Evolutionary conservation across 2,329 filamentous ascomycete genomes (phyloP).

Genomic region (Penicillium thymicola): DNA sequence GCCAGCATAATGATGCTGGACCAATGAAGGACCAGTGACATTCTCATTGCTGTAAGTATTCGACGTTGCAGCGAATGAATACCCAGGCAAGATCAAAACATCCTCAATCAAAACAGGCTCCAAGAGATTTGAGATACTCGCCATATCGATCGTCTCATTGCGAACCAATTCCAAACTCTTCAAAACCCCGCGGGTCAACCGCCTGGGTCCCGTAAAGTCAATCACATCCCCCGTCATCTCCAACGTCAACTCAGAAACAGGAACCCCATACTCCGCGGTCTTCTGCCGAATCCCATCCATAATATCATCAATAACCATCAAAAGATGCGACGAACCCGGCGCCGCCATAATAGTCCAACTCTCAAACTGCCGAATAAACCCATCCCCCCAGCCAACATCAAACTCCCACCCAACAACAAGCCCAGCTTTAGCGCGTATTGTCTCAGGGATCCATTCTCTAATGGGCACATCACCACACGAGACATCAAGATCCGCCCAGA

Average conservation of each 20-base stretch:
- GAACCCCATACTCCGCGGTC: not conserved
- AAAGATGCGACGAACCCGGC: slow-evolving; percentile 1
- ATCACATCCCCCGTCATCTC: slow-evolving; percentile 3
- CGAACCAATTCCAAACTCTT: slow-evolving; percentile 1
- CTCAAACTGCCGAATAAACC: slow-evolving; percentile 5
- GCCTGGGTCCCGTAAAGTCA: slow-evolving; percentile 8
- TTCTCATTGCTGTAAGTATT: slow-evolving; percentile 1
- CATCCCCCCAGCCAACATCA: slow-evolving; percentile 3
- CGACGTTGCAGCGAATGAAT: slow-evolving; percentile 1
- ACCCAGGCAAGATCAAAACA: slow-evolving; percentile 10
- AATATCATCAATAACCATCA: slow-evolving; percentile 11
- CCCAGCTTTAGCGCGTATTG: not conserved
- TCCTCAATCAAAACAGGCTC: slow-evolving; percentile 4
- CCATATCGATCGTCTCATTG: not conserved
- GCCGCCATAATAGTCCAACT: slow-evolving; percentile 10
- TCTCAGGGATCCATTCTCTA: not conserved
- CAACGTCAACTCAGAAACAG: not conserved
- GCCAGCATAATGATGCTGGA: slow-evolving; percentile 10
- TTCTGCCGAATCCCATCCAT: not conserved
- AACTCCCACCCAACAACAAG: slow-evolving; percentile 9
- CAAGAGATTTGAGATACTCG: slow-evolving; percentile 3
- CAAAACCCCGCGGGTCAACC: slow-evolving; percentile 2
- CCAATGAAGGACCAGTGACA: slow-evolving; percentile 4
- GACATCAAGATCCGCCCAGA: slow-evolving; percentile 8
- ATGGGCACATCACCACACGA: slow-evolving; percentile 6